Percentiles rank a stretch among this genome's conserved stretches.
phyloP scores from a whole-genome alignment of 768 basidiomycete genomes.

The Auriscalpium microsporum region DNA sequence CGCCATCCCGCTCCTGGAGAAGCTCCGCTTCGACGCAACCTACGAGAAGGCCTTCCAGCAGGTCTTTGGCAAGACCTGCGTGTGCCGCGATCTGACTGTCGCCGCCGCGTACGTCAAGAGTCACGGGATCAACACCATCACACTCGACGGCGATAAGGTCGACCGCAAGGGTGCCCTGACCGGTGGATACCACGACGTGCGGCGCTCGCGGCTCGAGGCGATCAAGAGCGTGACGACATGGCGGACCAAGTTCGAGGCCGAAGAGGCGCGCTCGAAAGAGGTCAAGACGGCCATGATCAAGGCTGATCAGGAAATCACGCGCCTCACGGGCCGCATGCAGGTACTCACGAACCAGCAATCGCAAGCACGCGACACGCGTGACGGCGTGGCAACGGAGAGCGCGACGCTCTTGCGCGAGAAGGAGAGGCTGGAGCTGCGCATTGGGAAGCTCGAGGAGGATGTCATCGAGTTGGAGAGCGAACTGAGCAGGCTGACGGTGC shows the following conservation, averaged over 20 bases:
- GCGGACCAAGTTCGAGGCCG: conserved; percentile 61
- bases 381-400: conserved; percentile 57
- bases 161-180: conserved; percentile 94
- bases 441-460: conserved; percentile 56
- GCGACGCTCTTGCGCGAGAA: conserved; percentile 53
- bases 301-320: conserved; percentile 84
- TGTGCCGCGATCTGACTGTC: conserved; percentile 86
- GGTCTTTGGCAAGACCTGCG: conserved; percentile 95
- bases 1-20: conserved; percentile 73
- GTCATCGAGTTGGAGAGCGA: conserved; percentile 69
- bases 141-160: conserved; percentile 94
- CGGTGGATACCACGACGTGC: conserved; percentile 91
- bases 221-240: conserved; percentile 71
- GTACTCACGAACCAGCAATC: conserved; percentile 61
- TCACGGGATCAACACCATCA: conserved; percentile 94
- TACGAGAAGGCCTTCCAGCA: conserved; percentile 88
- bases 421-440: conserved; percentile 55
- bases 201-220: conserved; percentile 82
- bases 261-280: conserved; percentile 57
- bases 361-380: conserved; percentile 60
- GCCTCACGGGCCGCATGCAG: conserved; percentile 62
- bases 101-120: conserved; percentile 92
- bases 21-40: conserved; percentile 63
- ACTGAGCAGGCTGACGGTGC: conserved; percentile 49
- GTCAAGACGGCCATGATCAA: conserved; percentile 61